phyloP scores from a whole-genome alignment of 495 filamentous ascomycete species.

The Aspergillus coremiiformis region DNA sequence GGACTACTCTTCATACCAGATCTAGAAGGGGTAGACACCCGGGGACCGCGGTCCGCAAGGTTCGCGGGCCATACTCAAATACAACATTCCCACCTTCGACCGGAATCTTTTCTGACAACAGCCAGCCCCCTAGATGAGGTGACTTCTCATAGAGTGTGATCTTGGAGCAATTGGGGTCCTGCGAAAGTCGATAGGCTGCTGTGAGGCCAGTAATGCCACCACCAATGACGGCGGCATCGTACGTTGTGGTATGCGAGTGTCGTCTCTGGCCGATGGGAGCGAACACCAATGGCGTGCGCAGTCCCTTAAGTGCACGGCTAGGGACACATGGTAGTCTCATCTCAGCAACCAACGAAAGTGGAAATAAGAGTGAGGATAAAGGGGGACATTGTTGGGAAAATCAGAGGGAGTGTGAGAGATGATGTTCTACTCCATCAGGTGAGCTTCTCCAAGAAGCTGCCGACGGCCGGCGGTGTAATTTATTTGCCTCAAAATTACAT shows the following conservation, averaged over 20 bases:
- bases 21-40: slow-evolving; percentile 44
- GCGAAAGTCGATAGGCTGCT: slow-evolving; percentile 64
- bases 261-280: slow-evolving; percentile 14
- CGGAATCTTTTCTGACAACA: slow-evolving; percentile 58
- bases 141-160: slow-evolving; percentile 76
- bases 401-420: not conserved
- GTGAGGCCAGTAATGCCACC: slow-evolving; percentile 88
- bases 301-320: slow-evolving; percentile 14
- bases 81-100: slow-evolving; percentile 54
- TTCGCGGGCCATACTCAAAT: slow-evolving; percentile 83
- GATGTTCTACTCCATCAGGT: not conserved
- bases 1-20: slow-evolving; percentile 41
- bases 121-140: slow-evolving; percentile 71
- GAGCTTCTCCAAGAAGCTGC: not conserved
- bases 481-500: not conserved
- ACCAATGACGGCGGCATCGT: slow-evolving; percentile 67
- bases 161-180: slow-evolving; percentile 47
- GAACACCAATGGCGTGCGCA: slow-evolving; percentile 14
- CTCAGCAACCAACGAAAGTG: slow-evolving; percentile 11
- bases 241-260: slow-evolving; percentile 17
- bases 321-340: slow-evolving; percentile 27
- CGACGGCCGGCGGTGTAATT: not conserved
- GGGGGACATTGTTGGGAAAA: not conserved
- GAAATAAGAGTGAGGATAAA: slow-evolving; percentile 1
- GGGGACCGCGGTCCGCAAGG: slow-evolving; percentile 50